phyloP scores from a whole-genome alignment of 2,329 filamentous ascomycete species.

The Rhynchosporium graminicola region DNA sequence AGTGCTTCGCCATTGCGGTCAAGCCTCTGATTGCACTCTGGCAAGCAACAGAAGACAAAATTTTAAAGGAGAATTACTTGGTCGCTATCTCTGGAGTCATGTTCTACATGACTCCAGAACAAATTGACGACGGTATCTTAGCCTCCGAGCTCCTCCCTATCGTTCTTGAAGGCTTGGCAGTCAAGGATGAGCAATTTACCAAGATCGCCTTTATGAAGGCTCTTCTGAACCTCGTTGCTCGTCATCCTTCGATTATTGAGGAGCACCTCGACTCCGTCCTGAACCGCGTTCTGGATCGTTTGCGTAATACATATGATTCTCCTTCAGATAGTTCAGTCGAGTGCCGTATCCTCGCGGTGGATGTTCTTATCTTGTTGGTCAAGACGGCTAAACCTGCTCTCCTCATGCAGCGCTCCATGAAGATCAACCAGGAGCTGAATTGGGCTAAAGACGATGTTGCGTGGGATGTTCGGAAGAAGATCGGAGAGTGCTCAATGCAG shows the following conservation, averaged over 20 bases:
- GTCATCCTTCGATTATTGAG: constrained; percentile 28
- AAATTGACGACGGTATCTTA: constrained; percentile 23
- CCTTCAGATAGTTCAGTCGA: constrained; percentile 32
- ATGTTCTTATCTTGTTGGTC: constrained; percentile 35
- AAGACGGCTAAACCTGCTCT: constrained; percentile 24
- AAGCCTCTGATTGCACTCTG: constrained; percentile 27
- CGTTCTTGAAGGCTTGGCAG: constrained; percentile 34
- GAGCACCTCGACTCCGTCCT: constrained; percentile 37
- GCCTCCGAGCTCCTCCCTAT: constrained; percentile 29
- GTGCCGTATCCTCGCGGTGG: constrained; percentile 35
- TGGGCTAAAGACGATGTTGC: constrained; percentile 34
- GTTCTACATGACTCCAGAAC: constrained; percentile 27
- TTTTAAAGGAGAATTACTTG: constrained; percentile 32
- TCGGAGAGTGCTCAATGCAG: constrained; percentile 31
- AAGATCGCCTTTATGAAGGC: constrained; percentile 34
- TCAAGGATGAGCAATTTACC: constrained; percentile 31
- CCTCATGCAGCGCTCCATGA: constrained; percentile 26
- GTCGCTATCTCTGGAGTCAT: constrained; percentile 38
- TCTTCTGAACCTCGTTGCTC: constrained; percentile 30
- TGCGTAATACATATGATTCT: constrained; percentile 35
- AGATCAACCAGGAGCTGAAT: constrained; percentile 34
- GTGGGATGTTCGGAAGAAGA: constrained; percentile 33
- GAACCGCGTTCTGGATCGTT: constrained; percentile 36
- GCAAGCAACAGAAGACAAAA: constrained; percentile 11
- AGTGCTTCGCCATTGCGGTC: constrained; percentile 29